These are phyloP conservation scores for Taphrina populina DNA, from an alignment of 1,139 yeast species.

Conservation along the genomic window DNA sequence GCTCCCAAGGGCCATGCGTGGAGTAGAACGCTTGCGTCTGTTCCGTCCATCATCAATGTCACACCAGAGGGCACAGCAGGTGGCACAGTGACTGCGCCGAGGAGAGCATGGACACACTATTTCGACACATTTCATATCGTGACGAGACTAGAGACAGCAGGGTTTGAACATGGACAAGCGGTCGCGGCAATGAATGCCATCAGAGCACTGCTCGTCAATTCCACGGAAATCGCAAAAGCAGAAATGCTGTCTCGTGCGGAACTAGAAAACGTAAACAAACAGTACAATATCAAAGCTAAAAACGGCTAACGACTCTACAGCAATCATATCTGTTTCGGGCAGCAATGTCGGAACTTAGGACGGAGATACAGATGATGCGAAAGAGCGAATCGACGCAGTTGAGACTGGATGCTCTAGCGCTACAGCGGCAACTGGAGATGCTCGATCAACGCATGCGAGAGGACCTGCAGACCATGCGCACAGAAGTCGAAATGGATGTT, in stretches of 20 bases:
- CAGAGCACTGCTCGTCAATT: conserved; percentile 44
- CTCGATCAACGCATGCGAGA: conserved; percentile 78
- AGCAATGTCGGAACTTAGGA: conserved; percentile 81
- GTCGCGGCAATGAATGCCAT: conserved; percentile 47
- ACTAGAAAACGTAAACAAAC: conserved; percentile 37
- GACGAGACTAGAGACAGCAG: conserved; percentile 45
- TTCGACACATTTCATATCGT: conserved; percentile 49
- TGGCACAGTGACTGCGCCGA: not conserved
- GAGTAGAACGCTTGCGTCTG: conserved; percentile 5
- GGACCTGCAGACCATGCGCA: conserved; percentile 61
- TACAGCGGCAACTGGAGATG: conserved; percentile 69
- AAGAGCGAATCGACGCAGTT: conserved; percentile 69
- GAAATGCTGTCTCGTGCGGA: conserved; percentile 38
- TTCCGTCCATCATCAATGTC: conserved; percentile 9
- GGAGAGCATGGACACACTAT: conserved; percentile 40
- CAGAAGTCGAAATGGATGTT: conserved; percentile 78
- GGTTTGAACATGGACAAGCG: conserved; percentile 49
- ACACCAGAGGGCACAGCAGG: conserved; percentile 2
- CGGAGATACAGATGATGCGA: conserved; percentile 72
- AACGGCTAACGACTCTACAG: not conserved
- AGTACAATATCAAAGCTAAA: not conserved
- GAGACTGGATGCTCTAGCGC: conserved; percentile 62
- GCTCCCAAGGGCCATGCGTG: no score
- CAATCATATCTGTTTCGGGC: conserved; percentile 74
- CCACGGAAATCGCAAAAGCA: conserved; percentile 47